Evolutionary conservation across 805 yeast genomes (phyloP).

Genomic region (Naumovozyma dairenensis): DNA sequence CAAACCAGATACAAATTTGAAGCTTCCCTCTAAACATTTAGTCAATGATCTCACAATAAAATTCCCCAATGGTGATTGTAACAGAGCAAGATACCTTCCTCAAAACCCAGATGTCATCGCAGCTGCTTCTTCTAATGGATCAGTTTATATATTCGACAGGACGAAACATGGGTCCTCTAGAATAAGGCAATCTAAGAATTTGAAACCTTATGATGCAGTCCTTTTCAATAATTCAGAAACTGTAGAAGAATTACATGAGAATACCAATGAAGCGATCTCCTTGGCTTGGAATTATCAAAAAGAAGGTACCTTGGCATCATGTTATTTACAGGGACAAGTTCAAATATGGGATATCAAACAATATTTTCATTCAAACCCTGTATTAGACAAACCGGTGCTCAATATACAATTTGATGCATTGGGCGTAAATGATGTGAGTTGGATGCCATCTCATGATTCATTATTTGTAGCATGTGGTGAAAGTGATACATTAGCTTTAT

Average conservation of each 20-base stretch:
- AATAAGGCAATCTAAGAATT: slow-evolving; percentile 8
- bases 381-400: slow-evolving; percentile 19
- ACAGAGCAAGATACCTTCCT: slow-evolving; percentile 65
- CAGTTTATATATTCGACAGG: slow-evolving; percentile 61
- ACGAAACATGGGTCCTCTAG: slow-evolving; percentile 61
- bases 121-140: slow-evolving; percentile 57
- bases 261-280: slow-evolving; percentile 53
- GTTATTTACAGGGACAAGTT: slow-evolving; percentile 53
- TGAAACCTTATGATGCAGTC: slow-evolving; percentile 13
- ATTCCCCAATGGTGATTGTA: slow-evolving; percentile 47
- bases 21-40: slow-evolving; percentile 22
- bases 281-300: slow-evolving; percentile 60
- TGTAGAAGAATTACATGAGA: slow-evolving; percentile 13
- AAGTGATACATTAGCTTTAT: slow-evolving; percentile 38
- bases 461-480: slow-evolving; percentile 64
- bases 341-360: slow-evolving; percentile 58
- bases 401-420: slow-evolving; percentile 24
- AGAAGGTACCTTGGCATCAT: slow-evolving; percentile 52
- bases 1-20: slow-evolving; percentile 24
- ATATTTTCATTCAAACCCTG: slow-evolving; percentile 24
- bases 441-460: slow-evolving; percentile 54
- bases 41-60: slow-evolving; percentile 19
- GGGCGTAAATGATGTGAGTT: slow-evolving; percentile 65
- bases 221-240: slow-evolving; percentile 8
- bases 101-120: slow-evolving; percentile 80